A percentile compares a stretch with the other conserved stretches of the same genome.
These are phyloP conservation scores for Austroboletus niveus DNA, from an alignment of 1,284 basidiomycete species.

Conservation along the genomic window DNA sequence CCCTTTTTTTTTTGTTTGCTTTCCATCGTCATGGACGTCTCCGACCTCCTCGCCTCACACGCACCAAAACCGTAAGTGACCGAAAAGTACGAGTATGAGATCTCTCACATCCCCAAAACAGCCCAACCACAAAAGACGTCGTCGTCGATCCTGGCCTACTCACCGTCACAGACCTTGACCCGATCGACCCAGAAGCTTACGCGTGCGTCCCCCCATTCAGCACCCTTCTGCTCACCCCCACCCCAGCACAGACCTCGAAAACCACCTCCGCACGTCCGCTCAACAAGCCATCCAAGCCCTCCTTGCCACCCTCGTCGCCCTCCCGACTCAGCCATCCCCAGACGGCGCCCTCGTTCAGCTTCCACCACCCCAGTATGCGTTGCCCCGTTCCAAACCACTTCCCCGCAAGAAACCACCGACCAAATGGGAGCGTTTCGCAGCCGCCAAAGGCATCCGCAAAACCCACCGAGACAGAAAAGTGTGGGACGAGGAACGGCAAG, in stretches of 20 bases:
- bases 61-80: conserved; percentile 59
- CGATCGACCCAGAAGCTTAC: conserved; percentile 80
- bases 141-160: conserved; percentile 84
- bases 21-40: conserved; percentile 61
- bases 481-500: conserved; percentile 94
- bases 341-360: conserved; percentile 87
- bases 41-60: conserved; percentile 68
- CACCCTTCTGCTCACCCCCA: not conserved
- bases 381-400: conserved; percentile 90
- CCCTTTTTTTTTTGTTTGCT: not conserved
- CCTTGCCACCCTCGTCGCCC: conserved; percentile 76
- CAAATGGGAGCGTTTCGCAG: conserved; percentile 97
- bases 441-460: conserved; percentile 90
- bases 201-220: conserved; percentile 44
- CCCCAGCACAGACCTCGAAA: conserved; percentile 71
- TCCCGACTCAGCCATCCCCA: conserved; percentile 74
- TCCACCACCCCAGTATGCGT: conserved; percentile 69
- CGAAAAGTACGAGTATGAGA: conserved; percentile 36
- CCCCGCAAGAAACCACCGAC: conserved; percentile 92
- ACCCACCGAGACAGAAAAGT: conserved; percentile 78
- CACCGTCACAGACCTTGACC: conserved; percentile 84
- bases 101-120: conserved; percentile 41
- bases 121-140: conserved; percentile 69
- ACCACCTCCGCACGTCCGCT: conserved; percentile 77
- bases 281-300: conserved; percentile 87